Base-by-base conservation (phyloP, 345 rosid genomes). In the Camelina sativa region DNA sequence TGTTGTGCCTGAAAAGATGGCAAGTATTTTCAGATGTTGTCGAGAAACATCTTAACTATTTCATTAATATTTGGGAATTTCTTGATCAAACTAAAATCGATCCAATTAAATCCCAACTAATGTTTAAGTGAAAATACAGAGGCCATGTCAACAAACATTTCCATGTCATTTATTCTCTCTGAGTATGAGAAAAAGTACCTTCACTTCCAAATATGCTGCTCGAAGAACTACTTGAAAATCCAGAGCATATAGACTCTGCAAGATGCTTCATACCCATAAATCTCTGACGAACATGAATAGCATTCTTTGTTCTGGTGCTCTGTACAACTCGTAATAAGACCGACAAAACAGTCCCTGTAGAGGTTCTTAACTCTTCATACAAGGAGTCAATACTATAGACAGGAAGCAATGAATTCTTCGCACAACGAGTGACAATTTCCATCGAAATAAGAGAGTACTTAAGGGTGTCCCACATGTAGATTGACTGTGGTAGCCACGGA, bases 381-480 rank as follows among this genome's bases (percentile, higher is more conserved):
- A 95, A 83, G 30, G 86, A 76, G 81, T 73, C 62, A 44, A 81
- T 79, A 73, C 81, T 65, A 78, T 83, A 81, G 60, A 72, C 82
- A 74, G 98, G 86, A 52, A 62, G 73, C 81, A 84, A 10, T 38
- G 84, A 75, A 28, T 81, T 71, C 82, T 84, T 86, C 67, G 82
- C 86, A 67, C 87, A 72, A 38, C 99, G 97, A 63, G 87, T 82
- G 69, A 90, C 84, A 80, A 92, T 81, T 82, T 95, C 99, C 72
- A 87, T 86, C 17, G 97, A 89, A 65, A 85, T 82, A 54, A 95
- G 88, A 48, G 99, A 86, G 80, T 87, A 90, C 80, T 84, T 86
- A n/a, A 95, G 96, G 53, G 90, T 85, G 81, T 95, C 97, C 99
- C 99, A 95, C 86, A 92, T 84, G 57, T 90, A 76, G 74, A 88